Evolutionary conservation across 768 basidiomycete genomes (phyloP).

Genomic region (Mycena galopus): DNA sequence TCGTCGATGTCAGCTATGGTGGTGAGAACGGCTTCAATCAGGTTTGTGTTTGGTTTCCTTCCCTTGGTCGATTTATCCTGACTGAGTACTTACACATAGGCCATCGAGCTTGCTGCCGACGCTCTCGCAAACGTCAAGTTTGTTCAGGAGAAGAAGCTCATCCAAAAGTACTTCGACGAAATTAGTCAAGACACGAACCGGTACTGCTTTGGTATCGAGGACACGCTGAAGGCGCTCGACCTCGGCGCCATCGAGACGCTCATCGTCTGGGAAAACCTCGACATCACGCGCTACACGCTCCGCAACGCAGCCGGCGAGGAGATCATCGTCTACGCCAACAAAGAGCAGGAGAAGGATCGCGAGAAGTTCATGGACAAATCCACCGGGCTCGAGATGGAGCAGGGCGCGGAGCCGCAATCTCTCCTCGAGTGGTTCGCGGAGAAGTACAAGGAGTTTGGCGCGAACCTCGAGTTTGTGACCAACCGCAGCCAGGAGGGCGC

Average conservation of each 20-base stretch:
- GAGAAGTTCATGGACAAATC: slow-evolving; percentile 97
- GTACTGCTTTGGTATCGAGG: slow-evolving; percentile 98
- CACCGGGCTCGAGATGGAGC: slow-evolving; percentile 97
- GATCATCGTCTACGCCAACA: slow-evolving; percentile 80
- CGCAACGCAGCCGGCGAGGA: slow-evolving; percentile 96
- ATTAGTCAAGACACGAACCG: slow-evolving; percentile 97
- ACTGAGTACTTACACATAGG: slow-evolving; percentile 63
- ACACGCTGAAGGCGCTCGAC: slow-evolving; percentile 96
- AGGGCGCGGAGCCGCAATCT: slow-evolving; percentile 80
- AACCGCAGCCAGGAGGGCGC: slow-evolving; percentile 97
- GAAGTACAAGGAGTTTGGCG: slow-evolving; percentile 98
- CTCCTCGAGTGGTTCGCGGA: slow-evolving; percentile 99
- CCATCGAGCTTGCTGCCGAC: slow-evolving; percentile 97
- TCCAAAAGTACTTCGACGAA: slow-evolving; percentile 99
- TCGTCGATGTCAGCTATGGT: slow-evolving; percentile 98
- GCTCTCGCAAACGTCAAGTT: slow-evolving; percentile 99
- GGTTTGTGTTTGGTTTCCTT: slow-evolving; percentile 53
- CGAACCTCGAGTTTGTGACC: slow-evolving; percentile 95
- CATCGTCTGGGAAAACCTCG: slow-evolving; percentile 98
- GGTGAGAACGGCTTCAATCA: slow-evolving; percentile 99
- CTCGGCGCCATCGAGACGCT: slow-evolving; percentile 97
- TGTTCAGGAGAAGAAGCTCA: slow-evolving; percentile 98
- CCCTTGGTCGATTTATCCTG: not conserved
- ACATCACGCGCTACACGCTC: slow-evolving; percentile 88
- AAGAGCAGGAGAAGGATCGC: slow-evolving; percentile 91